Evolutionary conservation across 768 basidiomycete genomes (phyloP), one percentile per base, ranked within the genome.

Genomic region (Kwoniella botswanensis): DNA sequence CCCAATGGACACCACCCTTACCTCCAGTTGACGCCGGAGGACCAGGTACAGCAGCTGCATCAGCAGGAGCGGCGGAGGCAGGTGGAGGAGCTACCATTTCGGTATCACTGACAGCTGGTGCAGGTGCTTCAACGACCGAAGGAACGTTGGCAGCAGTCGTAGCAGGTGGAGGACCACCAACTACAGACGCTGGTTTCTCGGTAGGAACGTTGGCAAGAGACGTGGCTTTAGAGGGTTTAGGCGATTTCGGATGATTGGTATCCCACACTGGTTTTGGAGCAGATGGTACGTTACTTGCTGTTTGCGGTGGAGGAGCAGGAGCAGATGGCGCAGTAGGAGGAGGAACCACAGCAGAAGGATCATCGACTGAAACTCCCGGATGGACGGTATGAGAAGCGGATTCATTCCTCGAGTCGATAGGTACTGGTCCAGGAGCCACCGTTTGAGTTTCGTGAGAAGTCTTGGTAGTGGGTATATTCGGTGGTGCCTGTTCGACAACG

Each of bases 1-100:
- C 58, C 76, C 76, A 79, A 46, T 71, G 76, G 1, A 79, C 78
- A n/a, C 72, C 72, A 55, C 52, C 65, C 26, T 70, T 70, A 5
- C 68, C 63, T 35, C 64, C 57, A 13, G 63, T 65, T 4, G 68
- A 63, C 10, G 35, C 43, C 3, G 57, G 29, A 55, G 54, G 52
- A 12, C n/a, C 52, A 29, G 63, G 50, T 50, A 50, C 62, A 50
- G 62, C 62, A 35, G 2, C 62, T 17, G 62, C 6, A 63, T 63
- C 62, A 22, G 62, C 62, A 29, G 43, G 62, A 52, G 44, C 24
- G 4, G 53, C 50, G 17, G 50, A 21, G n/a, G 42, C 42, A 70
- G 59, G 63, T 43, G 22, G 52, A 21, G 58, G 55, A 35, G 65
- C 41, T 17, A 22, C 70, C 22, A 50, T 12, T 24, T 17, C 65